Conservation (phyloP, 257 asterid species). For the Jacaranda copaia region DNA sequence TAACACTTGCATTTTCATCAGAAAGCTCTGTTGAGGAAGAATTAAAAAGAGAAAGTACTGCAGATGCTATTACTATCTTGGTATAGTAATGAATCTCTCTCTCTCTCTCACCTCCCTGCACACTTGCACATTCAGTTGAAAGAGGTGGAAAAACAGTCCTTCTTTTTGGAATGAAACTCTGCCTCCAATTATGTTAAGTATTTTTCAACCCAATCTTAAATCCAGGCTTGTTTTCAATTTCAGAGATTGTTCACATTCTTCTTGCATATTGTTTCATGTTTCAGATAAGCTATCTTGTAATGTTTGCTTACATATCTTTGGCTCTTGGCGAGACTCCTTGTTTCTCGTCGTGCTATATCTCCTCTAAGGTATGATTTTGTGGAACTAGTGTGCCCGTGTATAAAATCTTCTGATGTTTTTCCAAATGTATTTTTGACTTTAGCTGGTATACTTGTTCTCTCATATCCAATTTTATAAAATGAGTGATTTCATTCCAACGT, state of each 20-base stretch:
- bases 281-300: constrained; percentile 99
- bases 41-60: constrained; percentile 96
- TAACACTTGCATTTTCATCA: constrained; percentile 88
- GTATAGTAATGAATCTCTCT: constrained; percentile 49
- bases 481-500: background rate
- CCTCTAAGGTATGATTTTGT: constrained; percentile 79
- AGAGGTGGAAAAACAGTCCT: no score
- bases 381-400: background rate
- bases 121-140: background rate
- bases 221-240: no score
- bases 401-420: constrained; percentile 2
- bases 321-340: constrained; percentile 92
- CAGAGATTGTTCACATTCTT: background rate
- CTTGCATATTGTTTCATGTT: constrained; percentile 33
- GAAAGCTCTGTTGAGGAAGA: constrained; percentile 99
- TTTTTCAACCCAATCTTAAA: no score
- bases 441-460: background rate
- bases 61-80: constrained; percentile 94
- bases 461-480: background rate
- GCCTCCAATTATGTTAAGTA: no score
- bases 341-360: constrained; percentile 76
- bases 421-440: background rate
- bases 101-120: background rate
- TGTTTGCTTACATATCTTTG: constrained; percentile 99
- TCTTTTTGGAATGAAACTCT: no score